Base-by-base conservation (phyloP, 768 basidiomycete genomes). In the Leucosporidium creatinivorum region DNA sequence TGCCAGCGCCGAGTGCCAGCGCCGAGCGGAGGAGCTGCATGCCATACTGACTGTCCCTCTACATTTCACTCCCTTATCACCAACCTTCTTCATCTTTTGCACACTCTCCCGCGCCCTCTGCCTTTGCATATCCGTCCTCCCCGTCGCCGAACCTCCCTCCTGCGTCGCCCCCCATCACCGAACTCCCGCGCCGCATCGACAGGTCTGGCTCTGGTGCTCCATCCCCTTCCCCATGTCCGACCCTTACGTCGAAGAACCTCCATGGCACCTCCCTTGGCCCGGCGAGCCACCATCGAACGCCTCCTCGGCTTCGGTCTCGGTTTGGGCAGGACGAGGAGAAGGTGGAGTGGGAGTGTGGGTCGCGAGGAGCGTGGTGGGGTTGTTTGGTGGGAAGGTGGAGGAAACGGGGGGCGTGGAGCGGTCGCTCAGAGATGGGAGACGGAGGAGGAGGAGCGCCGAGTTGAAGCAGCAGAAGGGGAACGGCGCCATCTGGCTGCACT, bases 141-240 rank as follows among this genome's bases (percentile, higher is more conserved):
- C 23, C 57, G 30, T 1, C 52, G 58, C 51, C 25, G 0, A 15
- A 47, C 33, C 33, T 12, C 21, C 18, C 28, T 30, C 55, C 25
- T 4, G 8, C 31, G 1, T 9, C 28, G 28, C 25, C 9, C 0
- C n/a, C n/a, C 36, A 33, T 23, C n/a, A 21, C n/a, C n/a, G 44
- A 56, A 33, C 19, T 2, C 28, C 19, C 12, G 5, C 18, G 18
- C 10, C 6, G 4, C 25, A 23, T 0, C 1, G 2, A 8, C 65
- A 80, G 78, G 77, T 79, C 23, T 81, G 80, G 80, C 30, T 80
- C 2, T 81, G 80, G 80, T 78, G 79, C 17, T 76, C 77, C 1
- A 69, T 80, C 1, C 80, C 80, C 7, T 80, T 81, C 61, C 80
- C 80, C 0, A 76, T 80, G 0, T 73, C 73, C 0, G 79, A 80